Evolutionary conservation across 805 yeast genomes (phyloP).

Genomic region (Candida montana): DNA sequence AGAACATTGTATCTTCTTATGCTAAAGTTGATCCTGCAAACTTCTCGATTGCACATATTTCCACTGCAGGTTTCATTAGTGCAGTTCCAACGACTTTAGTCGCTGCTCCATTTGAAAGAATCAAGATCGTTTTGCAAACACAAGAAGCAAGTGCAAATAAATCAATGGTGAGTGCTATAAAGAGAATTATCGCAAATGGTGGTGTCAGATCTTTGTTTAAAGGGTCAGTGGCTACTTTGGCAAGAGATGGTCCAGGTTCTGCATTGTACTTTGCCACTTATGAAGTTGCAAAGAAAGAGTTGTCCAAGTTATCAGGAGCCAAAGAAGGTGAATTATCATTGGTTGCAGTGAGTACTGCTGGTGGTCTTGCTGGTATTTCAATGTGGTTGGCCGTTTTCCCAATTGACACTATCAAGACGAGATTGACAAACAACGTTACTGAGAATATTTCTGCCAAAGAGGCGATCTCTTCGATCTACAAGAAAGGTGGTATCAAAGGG

Average conservation of each 20-base stretch:
- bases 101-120: constrained; percentile 97
- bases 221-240: constrained; percentile 88
- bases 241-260: constrained; percentile 97
- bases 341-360: constrained; percentile 76
- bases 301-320: constrained; percentile 38
- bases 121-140: constrained; percentile 88
- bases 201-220: constrained; percentile 81
- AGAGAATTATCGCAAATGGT: constrained; percentile 67
- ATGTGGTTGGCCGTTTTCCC: constrained; percentile 98
- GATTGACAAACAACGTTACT: constrained; percentile 30
- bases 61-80: constrained; percentile 89
- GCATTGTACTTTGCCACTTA: constrained; percentile 94
- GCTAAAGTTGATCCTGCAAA: constrained; percentile 31
- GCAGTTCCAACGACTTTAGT: constrained; percentile 93
- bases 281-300: constrained; percentile 65
- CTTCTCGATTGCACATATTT: constrained; percentile 64
- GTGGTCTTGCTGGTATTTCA: constrained; percentile 93
- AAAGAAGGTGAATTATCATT: constrained; percentile 57
- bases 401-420: constrained; percentile 80
- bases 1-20: constrained; percentile 53
- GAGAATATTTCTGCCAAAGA: constrained; percentile 48
- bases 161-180: constrained; percentile 52
- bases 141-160: constrained; percentile 39
- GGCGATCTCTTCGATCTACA: constrained; percentile 66
- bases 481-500: constrained; percentile 76